A percentile compares a stretch with the other conserved stretches of the same genome.
phyloP scores from a whole-genome alignment of 148 eudicot species.

The Arctostaphylos glauca region DNA sequence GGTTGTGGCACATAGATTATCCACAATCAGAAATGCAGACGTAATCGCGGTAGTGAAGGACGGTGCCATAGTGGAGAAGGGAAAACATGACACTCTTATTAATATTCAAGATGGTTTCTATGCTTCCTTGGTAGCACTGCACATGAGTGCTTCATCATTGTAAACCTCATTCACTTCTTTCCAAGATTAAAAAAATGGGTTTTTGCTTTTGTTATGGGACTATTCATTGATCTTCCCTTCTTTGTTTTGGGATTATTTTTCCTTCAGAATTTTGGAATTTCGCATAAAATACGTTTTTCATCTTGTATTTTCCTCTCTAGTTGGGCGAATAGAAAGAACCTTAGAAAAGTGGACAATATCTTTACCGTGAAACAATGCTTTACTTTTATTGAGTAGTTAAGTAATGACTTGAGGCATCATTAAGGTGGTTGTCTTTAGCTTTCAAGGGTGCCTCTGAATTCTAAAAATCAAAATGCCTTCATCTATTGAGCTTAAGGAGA shows the following conservation, averaged over 20 bases:
- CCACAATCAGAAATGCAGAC: constrained; percentile 64
- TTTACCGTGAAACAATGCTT: too few relatives aligned
- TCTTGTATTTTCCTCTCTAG: background rate
- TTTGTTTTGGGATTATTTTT: too few relatives aligned
- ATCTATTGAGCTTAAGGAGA: too few relatives aligned
- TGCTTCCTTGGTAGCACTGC: constrained; percentile 60
- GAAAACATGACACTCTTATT: constrained; percentile 56
- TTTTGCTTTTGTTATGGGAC: background rate
- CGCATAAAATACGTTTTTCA: too few relatives aligned
- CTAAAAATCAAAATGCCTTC: too few relatives aligned
- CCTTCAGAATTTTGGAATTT: background rate
- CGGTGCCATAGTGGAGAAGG: constrained; percentile 69
- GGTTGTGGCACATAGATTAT: constrained; percentile 64
- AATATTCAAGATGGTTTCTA: constrained; percentile 53
- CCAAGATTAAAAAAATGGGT: background rate
- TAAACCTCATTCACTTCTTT: background rate
- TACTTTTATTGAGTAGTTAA: too few relatives aligned
- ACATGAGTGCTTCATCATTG: constrained; percentile 35
- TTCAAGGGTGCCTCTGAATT: too few relatives aligned
- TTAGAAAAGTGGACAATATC: background rate
- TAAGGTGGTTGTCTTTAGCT: too few relatives aligned
- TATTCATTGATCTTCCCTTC: background rate
- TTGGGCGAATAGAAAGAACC: background rate
- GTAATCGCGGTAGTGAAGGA: constrained; percentile 63
- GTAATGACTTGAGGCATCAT: too few relatives aligned